phyloP scores from a whole-genome alignment of 768 basidiomycete species.

The Rhizopogon rudus region DNA sequence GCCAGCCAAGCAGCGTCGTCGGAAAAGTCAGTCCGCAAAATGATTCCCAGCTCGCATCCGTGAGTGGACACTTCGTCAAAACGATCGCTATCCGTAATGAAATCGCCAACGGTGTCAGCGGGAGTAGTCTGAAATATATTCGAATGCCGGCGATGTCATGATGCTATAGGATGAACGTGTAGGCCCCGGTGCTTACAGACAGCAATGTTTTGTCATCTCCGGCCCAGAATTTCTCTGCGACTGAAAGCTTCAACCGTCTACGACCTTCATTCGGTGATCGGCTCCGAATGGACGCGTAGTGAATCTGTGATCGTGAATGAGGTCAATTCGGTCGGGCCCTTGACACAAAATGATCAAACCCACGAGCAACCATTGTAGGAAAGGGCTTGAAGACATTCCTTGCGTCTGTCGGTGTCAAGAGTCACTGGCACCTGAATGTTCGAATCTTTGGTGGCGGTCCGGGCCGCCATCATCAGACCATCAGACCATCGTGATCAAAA shows the following conservation, averaged over 20 bases:
- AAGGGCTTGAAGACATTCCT: conserved; percentile 14
- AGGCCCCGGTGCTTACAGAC: conserved; percentile 5
- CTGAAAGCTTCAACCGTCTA: conserved; percentile 49
- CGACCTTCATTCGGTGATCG: conserved; percentile 50
- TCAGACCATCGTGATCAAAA: no score
- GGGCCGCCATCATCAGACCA: no score
- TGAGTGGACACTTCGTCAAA: conserved; percentile 43
- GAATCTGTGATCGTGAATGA: conserved; percentile 21
- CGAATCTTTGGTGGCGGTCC: no score
- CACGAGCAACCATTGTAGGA: background rate
- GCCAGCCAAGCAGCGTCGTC: conserved; percentile 61
- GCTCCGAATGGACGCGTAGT: conserved; percentile 41
- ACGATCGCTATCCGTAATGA: conserved; percentile 45
- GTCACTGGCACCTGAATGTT: background rate
- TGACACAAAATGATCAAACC: background rate
- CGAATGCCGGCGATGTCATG: background rate
- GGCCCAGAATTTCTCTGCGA: conserved; percentile 47
- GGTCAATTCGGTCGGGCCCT: background rate
- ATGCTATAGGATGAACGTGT: background rate
- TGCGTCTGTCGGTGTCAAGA: background rate
- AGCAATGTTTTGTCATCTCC: conserved; percentile 18
- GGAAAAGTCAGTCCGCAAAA: conserved; percentile 72
- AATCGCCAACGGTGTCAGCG: conserved; percentile 17
- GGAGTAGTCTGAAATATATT: conserved; percentile 10
- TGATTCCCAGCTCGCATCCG: conserved; percentile 49